Evolutionary conservation across 208 protist species (phyloP).

Genomic region (Strigomonas oncopelti): DNA sequence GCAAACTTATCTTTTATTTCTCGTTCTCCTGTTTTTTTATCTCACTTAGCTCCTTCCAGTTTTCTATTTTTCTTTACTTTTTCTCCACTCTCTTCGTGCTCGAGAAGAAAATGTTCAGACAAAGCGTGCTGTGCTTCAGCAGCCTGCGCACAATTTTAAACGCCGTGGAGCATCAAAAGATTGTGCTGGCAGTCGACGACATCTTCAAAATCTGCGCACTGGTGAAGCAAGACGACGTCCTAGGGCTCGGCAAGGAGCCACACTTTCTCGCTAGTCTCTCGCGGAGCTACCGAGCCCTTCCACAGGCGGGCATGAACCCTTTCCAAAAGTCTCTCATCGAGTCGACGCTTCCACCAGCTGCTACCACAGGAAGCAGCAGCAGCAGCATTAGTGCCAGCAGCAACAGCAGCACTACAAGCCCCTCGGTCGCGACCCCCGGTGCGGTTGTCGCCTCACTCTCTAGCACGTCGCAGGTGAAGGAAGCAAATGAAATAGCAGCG

Average conservation of each 20-base stretch:
- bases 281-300: constrained; percentile 16
- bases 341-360: constrained; percentile 10
- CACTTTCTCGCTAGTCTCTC: constrained; percentile 30
- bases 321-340: constrained; percentile 61
- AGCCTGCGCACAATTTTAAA: constrained; percentile 14
- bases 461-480: not conserved
- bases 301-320: constrained; percentile 23
- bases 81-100: not conserved
- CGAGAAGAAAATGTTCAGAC: not conserved
- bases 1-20: constrained; percentile 4
- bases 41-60: not conserved
- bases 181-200: constrained; percentile 22
- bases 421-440: no score
- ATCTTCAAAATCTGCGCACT: constrained; percentile 26
- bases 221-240: constrained; percentile 25
- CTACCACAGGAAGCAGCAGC: not conserved
- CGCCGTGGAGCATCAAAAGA: not conserved
- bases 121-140: constrained; percentile 17
- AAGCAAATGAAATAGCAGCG: not conserved
- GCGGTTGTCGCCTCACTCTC: constrained; percentile 3
- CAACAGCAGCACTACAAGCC: no score
- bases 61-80: not conserved
- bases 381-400: not conserved
- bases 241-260: constrained; percentile 26
- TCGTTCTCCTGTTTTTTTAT: not conserved